phyloP scores from a whole-genome alignment of 2,329 filamentous ascomycete species.

The Massarina eburnea region DNA sequence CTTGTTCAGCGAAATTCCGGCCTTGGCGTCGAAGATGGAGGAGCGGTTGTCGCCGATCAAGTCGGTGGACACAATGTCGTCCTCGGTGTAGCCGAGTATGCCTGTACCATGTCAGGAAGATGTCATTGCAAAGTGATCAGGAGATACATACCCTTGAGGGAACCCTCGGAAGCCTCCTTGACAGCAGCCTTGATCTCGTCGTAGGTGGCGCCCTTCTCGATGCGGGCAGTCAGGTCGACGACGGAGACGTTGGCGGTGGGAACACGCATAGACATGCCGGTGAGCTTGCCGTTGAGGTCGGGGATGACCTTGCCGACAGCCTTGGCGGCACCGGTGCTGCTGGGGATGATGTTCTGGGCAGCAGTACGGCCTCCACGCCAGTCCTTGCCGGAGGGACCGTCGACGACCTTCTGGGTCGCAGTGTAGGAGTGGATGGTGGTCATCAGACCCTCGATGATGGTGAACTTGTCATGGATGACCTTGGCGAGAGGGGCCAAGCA shows the following conservation, averaged over 20 bases:
- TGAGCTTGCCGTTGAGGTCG: slow-evolving; percentile 97
- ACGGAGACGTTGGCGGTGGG: slow-evolving; percentile 98
- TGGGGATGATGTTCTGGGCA: slow-evolving; percentile 99
- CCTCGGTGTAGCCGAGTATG: slow-evolving; percentile 92
- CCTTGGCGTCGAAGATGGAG: slow-evolving; percentile 99
- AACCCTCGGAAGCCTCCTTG: slow-evolving; percentile 79
- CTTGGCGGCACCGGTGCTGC: slow-evolving; percentile 99
- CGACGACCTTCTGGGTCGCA: slow-evolving; percentile 98
- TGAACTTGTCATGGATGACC: slow-evolving; percentile 98
- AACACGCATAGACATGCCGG: slow-evolving; percentile 99
- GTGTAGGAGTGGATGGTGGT: slow-evolving; percentile 99
- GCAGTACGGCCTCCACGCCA: slow-evolving; percentile 99
- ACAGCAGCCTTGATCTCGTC: slow-evolving; percentile 91
- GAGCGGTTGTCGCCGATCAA: slow-evolving; percentile 90
- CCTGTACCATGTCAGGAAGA: slow-evolving; percentile 53
- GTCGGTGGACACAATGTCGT: slow-evolving; percentile 93
- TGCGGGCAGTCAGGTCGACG: slow-evolving; percentile 91
- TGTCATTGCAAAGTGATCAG: not conserved
- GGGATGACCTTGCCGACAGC: slow-evolving; percentile 99
- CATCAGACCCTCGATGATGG: slow-evolving; percentile 98
- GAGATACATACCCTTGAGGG: slow-evolving; percentile 73
- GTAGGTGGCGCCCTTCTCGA: slow-evolving; percentile 86
- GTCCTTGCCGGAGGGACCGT: slow-evolving; percentile 97
- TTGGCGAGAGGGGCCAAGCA: slow-evolving; percentile 99
- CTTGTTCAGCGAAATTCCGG: slow-evolving; percentile 95